Percentiles rank a stretch among this genome's conserved stretches.
Evolutionary conservation across 495 filamentous ascomycete genomes (phyloP).

Genomic region (Thozetella sp.): DNA sequence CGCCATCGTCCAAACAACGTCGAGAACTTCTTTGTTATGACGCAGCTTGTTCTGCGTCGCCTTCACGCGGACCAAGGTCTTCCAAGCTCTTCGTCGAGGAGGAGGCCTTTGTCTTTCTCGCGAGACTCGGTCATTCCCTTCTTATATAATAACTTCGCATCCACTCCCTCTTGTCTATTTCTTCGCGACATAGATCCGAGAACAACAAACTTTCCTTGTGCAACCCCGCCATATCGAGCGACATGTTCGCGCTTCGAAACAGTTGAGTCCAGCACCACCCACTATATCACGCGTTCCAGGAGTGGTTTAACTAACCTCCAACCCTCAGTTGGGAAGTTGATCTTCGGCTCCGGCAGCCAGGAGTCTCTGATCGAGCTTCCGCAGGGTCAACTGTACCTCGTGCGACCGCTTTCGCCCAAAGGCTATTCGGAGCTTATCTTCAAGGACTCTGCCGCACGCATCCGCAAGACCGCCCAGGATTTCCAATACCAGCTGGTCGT

Average conservation of each 20-base stretch:
- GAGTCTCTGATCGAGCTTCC: conserved; percentile 93
- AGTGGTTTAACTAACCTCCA: conserved; percentile 25
- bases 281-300: no score
- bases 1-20: conserved; percentile 16
- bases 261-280: no score
- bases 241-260: not conserved
- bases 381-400: conserved; percentile 95
- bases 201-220: not conserved
- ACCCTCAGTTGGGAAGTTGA: conserved; percentile 78
- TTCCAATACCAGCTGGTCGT: conserved; percentile 97
- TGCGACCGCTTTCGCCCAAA: conserved; percentile 92
- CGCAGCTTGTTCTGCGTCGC: conserved; percentile 19
- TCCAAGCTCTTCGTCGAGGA: conserved; percentile 3
- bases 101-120: not conserved
- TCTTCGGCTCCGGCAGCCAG: conserved; percentile 89
- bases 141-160: not conserved
- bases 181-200: no score
- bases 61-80: conserved; percentile 17
- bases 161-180: not conserved
- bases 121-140: not conserved
- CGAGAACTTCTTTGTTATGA: conserved; percentile 24
- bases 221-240: not conserved
- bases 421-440: conserved; percentile 98
- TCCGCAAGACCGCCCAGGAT: conserved; percentile 88
- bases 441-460: conserved; percentile 91